Percentiles rank a stretch among this genome's conserved stretches.
phyloP scores from a whole-genome alignment of 345 rosid species.

The Lagerstroemia speciosa region DNA sequence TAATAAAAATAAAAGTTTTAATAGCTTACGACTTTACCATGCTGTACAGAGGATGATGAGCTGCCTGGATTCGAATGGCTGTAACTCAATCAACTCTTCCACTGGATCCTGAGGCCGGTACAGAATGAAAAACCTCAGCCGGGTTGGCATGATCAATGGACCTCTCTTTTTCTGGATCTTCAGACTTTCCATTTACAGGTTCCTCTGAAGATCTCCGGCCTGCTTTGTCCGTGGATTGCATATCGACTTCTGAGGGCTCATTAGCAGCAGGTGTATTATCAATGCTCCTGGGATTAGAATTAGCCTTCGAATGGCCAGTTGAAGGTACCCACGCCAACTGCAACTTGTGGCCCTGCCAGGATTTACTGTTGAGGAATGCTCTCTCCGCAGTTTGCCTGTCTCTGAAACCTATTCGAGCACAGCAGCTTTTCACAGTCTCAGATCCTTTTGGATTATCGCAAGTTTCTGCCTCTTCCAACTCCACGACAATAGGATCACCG shows the following conservation, averaged over 20 bases:
- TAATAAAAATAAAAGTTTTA: background rate
- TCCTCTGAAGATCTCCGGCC: slow-evolving; percentile 10
- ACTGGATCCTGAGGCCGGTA: slow-evolving; percentile 17
- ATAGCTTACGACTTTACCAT: slow-evolving; percentile 34
- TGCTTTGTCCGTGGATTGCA: slow-evolving; percentile 23
- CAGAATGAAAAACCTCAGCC: slow-evolving; percentile 25
- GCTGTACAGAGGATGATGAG: slow-evolving; percentile 37
- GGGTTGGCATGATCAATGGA: slow-evolving; percentile 14
- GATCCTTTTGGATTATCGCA: slow-evolving; percentile 22
- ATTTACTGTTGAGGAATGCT: slow-evolving; percentile 70
- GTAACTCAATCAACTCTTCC: slow-evolving; percentile 17
- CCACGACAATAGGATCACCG: slow-evolving; percentile 63
- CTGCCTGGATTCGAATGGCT: slow-evolving; percentile 11
- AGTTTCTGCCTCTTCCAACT: slow-evolving; percentile 49
- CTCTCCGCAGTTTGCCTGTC: slow-evolving; percentile 67
- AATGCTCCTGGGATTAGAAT: background rate
- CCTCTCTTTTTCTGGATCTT: slow-evolving; percentile 27
- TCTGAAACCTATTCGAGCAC: slow-evolving; percentile 44
- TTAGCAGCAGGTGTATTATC: slow-evolving; percentile 18
- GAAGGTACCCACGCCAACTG: slow-evolving; percentile 52
- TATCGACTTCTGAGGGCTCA: slow-evolving; percentile 17
- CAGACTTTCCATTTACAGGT: slow-evolving; percentile 32
- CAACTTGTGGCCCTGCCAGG: slow-evolving; percentile 69
- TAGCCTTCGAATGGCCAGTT: slow-evolving; percentile 13
- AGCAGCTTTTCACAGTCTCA: slow-evolving; percentile 29